phyloP scores from a whole-genome alignment of 2,329 filamentous ascomycete species.

The Parastagonospora nodorum region DNA sequence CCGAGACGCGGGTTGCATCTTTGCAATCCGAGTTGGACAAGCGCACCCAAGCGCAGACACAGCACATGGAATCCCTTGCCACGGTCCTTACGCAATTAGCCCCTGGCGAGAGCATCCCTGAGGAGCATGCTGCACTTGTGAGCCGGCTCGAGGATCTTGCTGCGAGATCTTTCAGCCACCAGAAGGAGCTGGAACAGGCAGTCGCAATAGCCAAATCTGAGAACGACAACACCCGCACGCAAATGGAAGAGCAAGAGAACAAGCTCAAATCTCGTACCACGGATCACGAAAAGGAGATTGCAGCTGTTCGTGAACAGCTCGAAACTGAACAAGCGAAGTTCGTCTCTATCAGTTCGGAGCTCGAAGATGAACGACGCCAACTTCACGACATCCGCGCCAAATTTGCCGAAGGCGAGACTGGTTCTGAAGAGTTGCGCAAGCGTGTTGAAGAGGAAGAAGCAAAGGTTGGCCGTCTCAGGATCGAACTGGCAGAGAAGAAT shows the following conservation, averaged over 20 bases:
- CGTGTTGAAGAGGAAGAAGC: constrained; percentile 76
- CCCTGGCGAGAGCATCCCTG: constrained; percentile 39
- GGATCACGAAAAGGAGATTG: constrained; percentile 45
- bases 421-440: constrained; percentile 77
- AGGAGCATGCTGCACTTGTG: constrained; percentile 46
- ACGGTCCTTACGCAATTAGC: constrained; percentile 47
- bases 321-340: constrained; percentile 55
- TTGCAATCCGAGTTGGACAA: constrained; percentile 63
- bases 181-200: constrained; percentile 52
- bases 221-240: constrained; percentile 49
- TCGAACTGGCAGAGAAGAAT: constrained; percentile 74
- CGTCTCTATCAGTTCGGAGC: constrained; percentile 54
- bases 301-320: constrained; percentile 50
- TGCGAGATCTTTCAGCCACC: constrained; percentile 49
- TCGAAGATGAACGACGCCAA: constrained; percentile 71
- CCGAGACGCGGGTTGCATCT: constrained; percentile 49
- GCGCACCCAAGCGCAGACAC: constrained; percentile 51
- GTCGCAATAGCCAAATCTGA: constrained; percentile 54
- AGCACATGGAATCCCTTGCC: constrained; percentile 35
- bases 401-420: constrained; percentile 81
- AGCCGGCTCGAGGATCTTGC: constrained; percentile 53
- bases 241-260: constrained; percentile 48
- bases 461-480: constrained; percentile 68
- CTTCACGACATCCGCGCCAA: constrained; percentile 70
- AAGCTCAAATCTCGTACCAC: constrained; percentile 44